phyloP scores from a whole-genome alignment of 129 eudicot species.

The Helichrysum umbraculigerum region DNA sequence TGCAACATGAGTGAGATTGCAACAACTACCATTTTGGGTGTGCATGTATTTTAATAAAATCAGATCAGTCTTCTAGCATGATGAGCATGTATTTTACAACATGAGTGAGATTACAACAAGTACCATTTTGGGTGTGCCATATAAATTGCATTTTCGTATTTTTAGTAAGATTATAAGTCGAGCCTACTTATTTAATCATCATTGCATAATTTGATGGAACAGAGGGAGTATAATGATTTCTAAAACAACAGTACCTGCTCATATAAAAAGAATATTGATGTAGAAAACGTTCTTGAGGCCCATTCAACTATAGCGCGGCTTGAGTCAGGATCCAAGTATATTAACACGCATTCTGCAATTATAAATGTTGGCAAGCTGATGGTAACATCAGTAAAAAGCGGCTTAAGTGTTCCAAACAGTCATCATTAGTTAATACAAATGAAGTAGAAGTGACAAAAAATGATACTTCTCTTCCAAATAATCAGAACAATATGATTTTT shows the following conservation, averaged over 20 bases:
- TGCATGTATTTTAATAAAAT: no score
- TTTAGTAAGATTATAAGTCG: constrained; percentile 14
- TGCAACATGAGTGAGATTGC: not conserved
- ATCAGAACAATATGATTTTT: not conserved
- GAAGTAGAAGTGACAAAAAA: not conserved
- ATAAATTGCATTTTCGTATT: not conserved
- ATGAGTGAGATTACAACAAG: not conserved
- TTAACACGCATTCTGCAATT: constrained; percentile 97
- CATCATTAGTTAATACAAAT: not conserved
- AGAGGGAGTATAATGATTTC: not conserved
- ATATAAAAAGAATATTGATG: constrained; percentile 86
- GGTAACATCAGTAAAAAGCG: constrained; percentile 64
- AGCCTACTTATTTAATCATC: not conserved
- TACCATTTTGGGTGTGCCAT: not conserved
- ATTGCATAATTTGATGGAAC: not conserved
- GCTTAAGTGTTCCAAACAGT: constrained; percentile 20
- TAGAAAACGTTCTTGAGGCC: constrained; percentile 85
- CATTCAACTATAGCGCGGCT: constrained; percentile 83
- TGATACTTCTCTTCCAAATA: not conserved
- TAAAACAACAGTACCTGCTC: constrained; percentile 72
- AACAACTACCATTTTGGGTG: not conserved
- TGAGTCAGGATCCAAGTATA: constrained; percentile 93
- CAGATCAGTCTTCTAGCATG: constrained; percentile 9
- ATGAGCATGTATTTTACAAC: not conserved
- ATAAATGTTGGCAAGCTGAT: constrained; percentile 99